Conservation (phyloP, 108 stramenopile genomes). For the Cyclotella cryptica region DNA sequence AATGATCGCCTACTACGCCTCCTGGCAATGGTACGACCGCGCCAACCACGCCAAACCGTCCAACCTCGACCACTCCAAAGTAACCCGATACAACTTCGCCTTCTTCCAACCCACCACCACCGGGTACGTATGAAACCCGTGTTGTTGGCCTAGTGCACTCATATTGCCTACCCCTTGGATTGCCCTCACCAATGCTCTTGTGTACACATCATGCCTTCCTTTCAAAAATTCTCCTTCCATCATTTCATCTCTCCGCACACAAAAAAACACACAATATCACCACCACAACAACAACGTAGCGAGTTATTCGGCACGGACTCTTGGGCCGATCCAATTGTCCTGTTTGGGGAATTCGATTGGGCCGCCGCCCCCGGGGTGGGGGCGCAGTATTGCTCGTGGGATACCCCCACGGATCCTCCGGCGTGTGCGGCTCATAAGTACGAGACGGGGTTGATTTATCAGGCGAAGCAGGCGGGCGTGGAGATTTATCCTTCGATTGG, state of each 20-base stretch:
- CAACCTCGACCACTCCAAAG: conserved; percentile 46
- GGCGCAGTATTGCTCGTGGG: conserved; percentile 26
- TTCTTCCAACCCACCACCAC: conserved; percentile 40
- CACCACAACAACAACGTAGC: too few relatives aligned
- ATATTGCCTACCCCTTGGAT: too few relatives aligned
- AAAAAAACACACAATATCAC: too few relatives aligned
- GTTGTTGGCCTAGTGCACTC: too few relatives aligned
- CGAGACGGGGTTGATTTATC: conserved; percentile 33
- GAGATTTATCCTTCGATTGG: conserved; percentile 46
- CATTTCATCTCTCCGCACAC: too few relatives aligned
- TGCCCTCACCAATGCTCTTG: too few relatives aligned
- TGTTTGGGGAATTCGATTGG: conserved; percentile 29
- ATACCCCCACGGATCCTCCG: conserved; percentile 9
- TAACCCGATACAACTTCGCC: conserved; percentile 52
- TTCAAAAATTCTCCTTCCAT: too few relatives aligned
- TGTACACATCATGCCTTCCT: too few relatives aligned
- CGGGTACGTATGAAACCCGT: neutral
- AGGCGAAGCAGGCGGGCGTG: conserved; percentile 32
- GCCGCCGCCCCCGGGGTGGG: neutral
- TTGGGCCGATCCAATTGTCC: conserved; percentile 42
- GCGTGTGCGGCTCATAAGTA: conserved; percentile 3
- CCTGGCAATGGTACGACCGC: conserved; percentile 57
- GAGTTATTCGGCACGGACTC: conserved; percentile 48
- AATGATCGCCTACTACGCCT: conserved; percentile 51
- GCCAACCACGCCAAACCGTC: conserved; percentile 34